A percentile compares a stretch with the other conserved stretches of the same genome.
These are phyloP conservation scores for Leptodermis oblonga DNA, from an alignment of 257 asterid species.

Conservation along the genomic window DNA sequence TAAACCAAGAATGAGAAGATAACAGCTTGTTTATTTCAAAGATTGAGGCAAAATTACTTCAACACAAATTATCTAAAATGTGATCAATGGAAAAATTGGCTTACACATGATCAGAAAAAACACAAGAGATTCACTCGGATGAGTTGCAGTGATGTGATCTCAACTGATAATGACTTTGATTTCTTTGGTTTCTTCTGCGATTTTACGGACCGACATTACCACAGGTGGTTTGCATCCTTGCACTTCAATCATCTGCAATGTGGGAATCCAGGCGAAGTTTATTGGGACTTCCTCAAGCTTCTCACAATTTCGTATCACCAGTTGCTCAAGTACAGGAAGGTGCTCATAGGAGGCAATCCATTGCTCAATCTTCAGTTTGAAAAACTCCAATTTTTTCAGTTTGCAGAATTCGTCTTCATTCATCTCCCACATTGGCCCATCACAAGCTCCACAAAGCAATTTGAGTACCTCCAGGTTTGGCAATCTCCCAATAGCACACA, in stretches of 20 bases:
- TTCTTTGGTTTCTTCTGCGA: background rate
- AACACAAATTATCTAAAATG: no score
- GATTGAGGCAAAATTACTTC: no score
- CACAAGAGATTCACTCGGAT: no score
- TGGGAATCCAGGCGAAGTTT: background rate
- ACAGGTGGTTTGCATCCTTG: background rate
- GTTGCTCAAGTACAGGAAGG: background rate
- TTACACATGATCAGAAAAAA: no score
- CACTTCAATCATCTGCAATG: conserved; percentile 4
- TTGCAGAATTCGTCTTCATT: conserved; percentile 3
- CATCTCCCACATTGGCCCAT: conserved; percentile 6
- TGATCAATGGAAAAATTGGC: background rate
- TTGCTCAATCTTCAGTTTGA: background rate
- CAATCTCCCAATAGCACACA: background rate
- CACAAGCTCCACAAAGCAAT: conserved; percentile 1
- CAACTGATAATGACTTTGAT: conserved; percentile 4
- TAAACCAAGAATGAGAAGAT: no score
- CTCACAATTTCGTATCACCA: background rate
- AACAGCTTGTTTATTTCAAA: no score
- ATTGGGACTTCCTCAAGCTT: conserved; percentile 2
- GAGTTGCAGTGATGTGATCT: background rate
- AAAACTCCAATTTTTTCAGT: background rate
- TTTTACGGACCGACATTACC: background rate
- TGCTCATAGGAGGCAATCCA: conserved; percentile 4
- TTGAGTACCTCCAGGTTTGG: conserved; percentile 6